phyloP scores from a whole-genome alignment of 2,329 filamentous ascomycete genomes.

The Clonostachys chloroleuca region DNA sequence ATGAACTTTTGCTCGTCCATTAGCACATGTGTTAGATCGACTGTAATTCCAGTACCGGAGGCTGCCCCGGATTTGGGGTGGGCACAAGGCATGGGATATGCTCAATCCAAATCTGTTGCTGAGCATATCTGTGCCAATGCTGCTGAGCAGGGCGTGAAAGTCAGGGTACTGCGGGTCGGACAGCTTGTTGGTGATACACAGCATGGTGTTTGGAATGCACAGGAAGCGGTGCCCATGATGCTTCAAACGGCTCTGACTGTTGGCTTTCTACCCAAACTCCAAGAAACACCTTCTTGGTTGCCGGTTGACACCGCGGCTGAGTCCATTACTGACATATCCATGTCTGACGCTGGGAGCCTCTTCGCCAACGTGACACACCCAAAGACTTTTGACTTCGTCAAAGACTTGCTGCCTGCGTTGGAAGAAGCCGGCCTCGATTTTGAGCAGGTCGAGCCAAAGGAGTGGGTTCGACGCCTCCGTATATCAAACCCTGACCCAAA shows the following conservation, averaged over 20 bases:
- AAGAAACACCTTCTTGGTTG: conserved; percentile 36
- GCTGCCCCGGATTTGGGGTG: conserved; percentile 22
- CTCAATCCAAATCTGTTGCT: conserved; percentile 31
- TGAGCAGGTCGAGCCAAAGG: conserved; percentile 29
- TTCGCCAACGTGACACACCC: conserved; percentile 43
- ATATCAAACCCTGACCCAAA: conserved; percentile 35
- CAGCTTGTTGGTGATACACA: conserved; percentile 43
- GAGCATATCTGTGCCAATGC: conserved; percentile 29
- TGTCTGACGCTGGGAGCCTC: conserved; percentile 17
- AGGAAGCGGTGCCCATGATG: conserved; percentile 49
- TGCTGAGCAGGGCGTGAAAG: conserved; percentile 12
- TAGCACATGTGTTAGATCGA: conserved; percentile 30
- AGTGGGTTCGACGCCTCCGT: conserved; percentile 38
- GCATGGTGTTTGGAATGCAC: conserved; percentile 43
- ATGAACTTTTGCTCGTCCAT: conserved; percentile 51
- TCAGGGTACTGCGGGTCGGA: conserved; percentile 38
- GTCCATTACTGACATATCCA: conserved; percentile 20
- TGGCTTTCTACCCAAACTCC: conserved; percentile 38
- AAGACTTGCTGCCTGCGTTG: conserved; percentile 44
- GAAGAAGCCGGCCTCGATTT: conserved; percentile 35
- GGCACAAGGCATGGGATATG: conserved; percentile 41
- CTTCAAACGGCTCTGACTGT: conserved; percentile 39
- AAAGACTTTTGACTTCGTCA: conserved; percentile 42
- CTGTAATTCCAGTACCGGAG: conserved; percentile 27
- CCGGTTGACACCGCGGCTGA: conserved; percentile 33